A percentile compares a stretch with the other conserved stretches of the same genome.
Conservation (phyloP, 2,329 filamentous ascomycete species). For the Arthrinium phaeospermum region DNA sequence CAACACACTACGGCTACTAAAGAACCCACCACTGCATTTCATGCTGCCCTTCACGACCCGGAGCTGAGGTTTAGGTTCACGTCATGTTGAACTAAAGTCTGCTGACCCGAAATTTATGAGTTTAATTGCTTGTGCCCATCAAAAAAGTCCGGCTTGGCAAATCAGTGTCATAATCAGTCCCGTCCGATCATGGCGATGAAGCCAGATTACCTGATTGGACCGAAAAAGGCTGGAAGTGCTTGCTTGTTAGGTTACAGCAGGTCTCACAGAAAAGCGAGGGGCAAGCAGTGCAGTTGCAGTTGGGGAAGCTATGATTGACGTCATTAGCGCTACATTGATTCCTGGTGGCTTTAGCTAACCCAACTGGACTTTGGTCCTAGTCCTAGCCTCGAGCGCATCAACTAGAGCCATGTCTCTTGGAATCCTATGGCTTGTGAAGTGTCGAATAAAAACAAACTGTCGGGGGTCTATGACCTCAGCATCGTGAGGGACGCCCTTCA, state of each 20-base stretch:
- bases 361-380: neutral
- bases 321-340: neutral
- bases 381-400: too few species aligned
- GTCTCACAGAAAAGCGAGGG: neutral
- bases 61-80: neutral
- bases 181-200: neutral
- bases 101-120: neutral
- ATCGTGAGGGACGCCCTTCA: neutral
- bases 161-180: neutral
- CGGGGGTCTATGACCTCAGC: slow-evolving; percentile 9
- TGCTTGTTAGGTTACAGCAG: too few species aligned
- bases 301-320: neutral
- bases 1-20: neutral
- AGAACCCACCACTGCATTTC: neutral
- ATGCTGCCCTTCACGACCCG: neutral
- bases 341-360: neutral
- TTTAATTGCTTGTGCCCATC: neutral
- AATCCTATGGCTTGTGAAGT: neutral
- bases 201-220: neutral
- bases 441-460: slow-evolving; percentile 10
- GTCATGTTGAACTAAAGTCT: neutral
- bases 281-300: neutral
- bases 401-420: neutral
- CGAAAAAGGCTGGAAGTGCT: too few species aligned
- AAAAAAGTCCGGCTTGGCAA: neutral